These are phyloP conservation scores for Hydnum rufescens DNA, from an alignment of 768 basidiomycete genomes.

Conservation along the genomic window DNA sequence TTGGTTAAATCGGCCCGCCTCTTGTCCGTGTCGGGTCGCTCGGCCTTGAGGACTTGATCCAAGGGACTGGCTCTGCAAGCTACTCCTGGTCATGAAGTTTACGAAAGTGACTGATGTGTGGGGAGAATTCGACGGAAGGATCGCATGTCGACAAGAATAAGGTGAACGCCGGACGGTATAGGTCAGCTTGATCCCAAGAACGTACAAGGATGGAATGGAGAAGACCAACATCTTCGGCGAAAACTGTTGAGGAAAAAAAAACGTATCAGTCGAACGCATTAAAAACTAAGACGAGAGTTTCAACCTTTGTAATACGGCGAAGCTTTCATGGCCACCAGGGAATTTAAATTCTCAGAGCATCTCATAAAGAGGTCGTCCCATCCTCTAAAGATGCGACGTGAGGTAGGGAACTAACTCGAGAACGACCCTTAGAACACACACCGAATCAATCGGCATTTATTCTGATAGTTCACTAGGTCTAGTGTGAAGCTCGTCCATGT, in stretches of 20 bases:
- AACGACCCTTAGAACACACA: slow-evolving; percentile 23
- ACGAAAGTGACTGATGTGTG: slow-evolving; percentile 90
- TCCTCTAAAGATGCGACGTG: slow-evolving; percentile 31
- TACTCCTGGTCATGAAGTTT: slow-evolving; percentile 97
- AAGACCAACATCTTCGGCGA: slow-evolving; percentile 56
- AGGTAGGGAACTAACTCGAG: too few species aligned
- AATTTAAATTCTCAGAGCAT: slow-evolving; percentile 93
- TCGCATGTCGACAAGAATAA: slow-evolving; percentile 98
- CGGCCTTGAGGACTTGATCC: slow-evolving; percentile 90
- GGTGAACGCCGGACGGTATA: slow-evolving; percentile 98
- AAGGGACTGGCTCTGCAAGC: slow-evolving; percentile 96
- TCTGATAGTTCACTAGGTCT: slow-evolving; percentile 95
- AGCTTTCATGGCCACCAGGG: slow-evolving; percentile 87
- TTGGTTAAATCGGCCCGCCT: slow-evolving; percentile 95
- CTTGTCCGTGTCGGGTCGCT: slow-evolving; percentile 88
- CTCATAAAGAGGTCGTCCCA: slow-evolving; percentile 97
- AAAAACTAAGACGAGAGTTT: slow-evolving; percentile 11
- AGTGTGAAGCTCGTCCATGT: slow-evolving; percentile 91
- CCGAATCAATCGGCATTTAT: slow-evolving; percentile 90
- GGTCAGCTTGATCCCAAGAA: too few species aligned
- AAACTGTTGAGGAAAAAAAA: slow-evolving; percentile 29
- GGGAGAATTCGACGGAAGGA: slow-evolving; percentile 92
- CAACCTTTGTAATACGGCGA: slow-evolving; percentile 97
- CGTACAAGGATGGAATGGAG: too few species aligned
- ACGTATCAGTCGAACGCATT: too few species aligned